Evolutionary conservation across 2,329 filamentous ascomycete species (phyloP), one percentile per base, ranked within the genome.

Genomic region (Xylariales sp.): DNA sequence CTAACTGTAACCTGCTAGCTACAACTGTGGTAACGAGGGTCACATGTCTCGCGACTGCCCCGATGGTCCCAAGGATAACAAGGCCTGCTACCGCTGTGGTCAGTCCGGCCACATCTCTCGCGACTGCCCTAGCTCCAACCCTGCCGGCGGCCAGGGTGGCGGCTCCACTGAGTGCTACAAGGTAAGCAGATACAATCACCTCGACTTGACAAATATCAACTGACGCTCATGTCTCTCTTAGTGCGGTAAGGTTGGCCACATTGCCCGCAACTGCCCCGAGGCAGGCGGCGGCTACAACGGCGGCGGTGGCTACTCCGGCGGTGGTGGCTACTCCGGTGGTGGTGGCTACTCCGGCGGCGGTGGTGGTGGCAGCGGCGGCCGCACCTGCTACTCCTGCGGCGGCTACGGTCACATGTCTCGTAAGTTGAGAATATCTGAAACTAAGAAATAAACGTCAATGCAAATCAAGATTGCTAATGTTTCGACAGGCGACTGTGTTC

Each of bases 311-410:
- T 56, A 56, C 44, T 56, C 57, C 46, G 64, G 65, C 31, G 66
- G 69, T 49, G 62, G 63, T 44, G 65, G 60, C 52, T 25, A 25
- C 23, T 25, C 23, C 23, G 23, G 23, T 25, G 67, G 67, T 48
- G 64, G 70, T 47, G 69, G 70, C 50, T 67, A 67, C 46, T 62
- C 63, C 45, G 63, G 66, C 43, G 63, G 65, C 37, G 63, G 64
- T 47, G 60, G 62, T 44, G 62, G 65, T 38, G 57, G 56, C 46
- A 63, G 65, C 31, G 66, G 67, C 44, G 65, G 68, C 57, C 88
- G 91, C 75, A 96, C 89, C 54, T 97, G 93, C 83, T 98, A 96
- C 78, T 95, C 89, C 30, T 97, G 93, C 72, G 93, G 93, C 55
- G 93, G 93, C 51, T 90, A 88, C 62, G 91, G 91, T 59, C 93